Percentiles rank a stretch among this genome's conserved stretches.
phyloP scores from a whole-genome alignment of 768 basidiomycete genomes.

The Psilocybe subaeruginosa region DNA sequence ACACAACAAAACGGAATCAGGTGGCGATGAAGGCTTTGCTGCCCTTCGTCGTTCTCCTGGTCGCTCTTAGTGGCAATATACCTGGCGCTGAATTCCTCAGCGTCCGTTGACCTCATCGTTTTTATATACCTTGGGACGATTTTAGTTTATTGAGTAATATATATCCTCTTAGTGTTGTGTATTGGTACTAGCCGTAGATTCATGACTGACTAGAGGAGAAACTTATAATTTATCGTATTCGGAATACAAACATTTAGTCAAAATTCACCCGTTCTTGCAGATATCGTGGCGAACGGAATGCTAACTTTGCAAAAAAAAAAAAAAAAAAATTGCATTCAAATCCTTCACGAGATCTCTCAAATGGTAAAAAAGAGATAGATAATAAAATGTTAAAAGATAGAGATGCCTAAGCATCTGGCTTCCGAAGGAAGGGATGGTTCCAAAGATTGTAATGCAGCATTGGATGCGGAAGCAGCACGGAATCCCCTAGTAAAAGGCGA shows the following conservation, averaged over 20 bases:
- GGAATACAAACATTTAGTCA: not conserved
- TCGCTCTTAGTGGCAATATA: conserved; percentile 16
- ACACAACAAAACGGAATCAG: conserved; percentile 22
- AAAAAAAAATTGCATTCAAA: not conserved
- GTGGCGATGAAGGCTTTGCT: conserved; percentile 19
- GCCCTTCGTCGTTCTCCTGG: conserved; percentile 20
- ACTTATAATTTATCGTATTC: not conserved
- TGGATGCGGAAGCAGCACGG: conserved; percentile 46
- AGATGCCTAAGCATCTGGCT: conserved; percentile 21
- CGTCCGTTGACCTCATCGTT: not conserved
- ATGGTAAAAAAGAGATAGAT: not conserved
- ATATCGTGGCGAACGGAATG: too few species aligned
- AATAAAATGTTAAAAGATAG: conserved; percentile 9
- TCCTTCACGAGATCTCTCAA: too few species aligned
- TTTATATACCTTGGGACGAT: not conserved
- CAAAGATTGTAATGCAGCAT: conserved; percentile 50
- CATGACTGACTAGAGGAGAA: not conserved
- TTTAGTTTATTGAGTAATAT: not conserved
- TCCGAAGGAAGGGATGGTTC: conserved; percentile 35
- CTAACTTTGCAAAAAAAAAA: not conserved
- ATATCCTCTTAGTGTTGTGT: not conserved
- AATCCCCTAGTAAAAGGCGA: conserved; percentile 62
- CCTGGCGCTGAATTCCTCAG: conserved; percentile 10
- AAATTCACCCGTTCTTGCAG: not conserved
- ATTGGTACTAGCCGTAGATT: not conserved